phyloP scores from a whole-genome alignment of 257 asterid genomes.

The Eucommia ulmoides region DNA sequence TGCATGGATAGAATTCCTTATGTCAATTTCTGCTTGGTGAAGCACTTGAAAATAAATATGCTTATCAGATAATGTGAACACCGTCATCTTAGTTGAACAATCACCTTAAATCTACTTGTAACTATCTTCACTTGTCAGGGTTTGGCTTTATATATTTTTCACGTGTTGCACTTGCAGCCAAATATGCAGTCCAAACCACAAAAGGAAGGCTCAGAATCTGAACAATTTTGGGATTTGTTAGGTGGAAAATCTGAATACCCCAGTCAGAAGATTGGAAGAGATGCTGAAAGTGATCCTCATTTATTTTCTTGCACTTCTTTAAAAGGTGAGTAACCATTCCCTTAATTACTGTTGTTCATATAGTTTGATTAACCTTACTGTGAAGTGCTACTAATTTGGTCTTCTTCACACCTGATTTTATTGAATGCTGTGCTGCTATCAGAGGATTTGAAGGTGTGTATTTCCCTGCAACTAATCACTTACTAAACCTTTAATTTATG shows the following conservation, averaged over 20 bases:
- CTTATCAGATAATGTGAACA: not conserved
- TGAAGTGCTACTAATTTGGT: too few species aligned
- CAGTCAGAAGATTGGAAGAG: constrained; percentile 78
- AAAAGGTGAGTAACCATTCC: constrained; percentile 35
- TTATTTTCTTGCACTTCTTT: constrained; percentile 70
- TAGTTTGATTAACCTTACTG: too few species aligned
- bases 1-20: not conserved
- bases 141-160: too few species aligned
- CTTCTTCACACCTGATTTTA: too few species aligned
- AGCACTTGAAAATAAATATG: not conserved
- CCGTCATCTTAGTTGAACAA: not conserved
- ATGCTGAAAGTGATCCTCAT: constrained; percentile 85
- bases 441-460: constrained; percentile 80
- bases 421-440: constrained; percentile 22
- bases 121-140: not conserved
- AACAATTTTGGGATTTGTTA: constrained; percentile 92
- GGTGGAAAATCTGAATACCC: constrained; percentile 93
- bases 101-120: too few species aligned
- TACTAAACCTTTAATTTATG: too few species aligned
- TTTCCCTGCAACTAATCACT: constrained; percentile 1
- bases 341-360: too few species aligned
- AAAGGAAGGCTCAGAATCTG: constrained; percentile 92
- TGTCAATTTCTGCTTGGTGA: not conserved
- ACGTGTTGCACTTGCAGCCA: constrained; percentile 49
- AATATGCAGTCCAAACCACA: constrained; percentile 71